These are phyloP conservation scores for Moringa oleifera DNA, from an alignment of 345 rosid species.

Conservation along the genomic window DNA sequence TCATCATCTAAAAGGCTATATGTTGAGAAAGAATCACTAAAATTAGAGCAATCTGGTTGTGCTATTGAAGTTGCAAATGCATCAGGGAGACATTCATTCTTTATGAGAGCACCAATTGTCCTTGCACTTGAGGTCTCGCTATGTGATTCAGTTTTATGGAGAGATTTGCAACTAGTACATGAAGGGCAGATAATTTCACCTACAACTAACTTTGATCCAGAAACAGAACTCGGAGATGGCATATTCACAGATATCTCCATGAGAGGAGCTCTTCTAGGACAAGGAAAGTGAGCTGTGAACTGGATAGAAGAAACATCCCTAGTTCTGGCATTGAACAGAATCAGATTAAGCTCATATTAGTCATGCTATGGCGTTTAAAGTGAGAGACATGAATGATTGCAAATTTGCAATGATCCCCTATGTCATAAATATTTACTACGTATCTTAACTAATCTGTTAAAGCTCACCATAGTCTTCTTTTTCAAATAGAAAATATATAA, in stretches of 20 bases:
- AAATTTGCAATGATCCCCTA: no score
- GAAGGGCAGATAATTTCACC: slow-evolving; percentile 14
- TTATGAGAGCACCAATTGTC: slow-evolving; percentile 10
- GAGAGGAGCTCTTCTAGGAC: slow-evolving; percentile 50
- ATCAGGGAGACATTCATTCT: slow-evolving; percentile 15
- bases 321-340: slow-evolving; percentile 19
- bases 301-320: slow-evolving; percentile 23
- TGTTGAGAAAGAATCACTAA: slow-evolving; percentile 24
- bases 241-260: slow-evolving; percentile 39
- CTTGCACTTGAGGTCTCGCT: slow-evolving; percentile 14
- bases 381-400: not conserved
- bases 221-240: slow-evolving; percentile 20
- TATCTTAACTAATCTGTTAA: no score
- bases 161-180: slow-evolving; percentile 7
- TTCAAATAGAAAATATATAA: no score
- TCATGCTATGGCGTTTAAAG: not conserved
- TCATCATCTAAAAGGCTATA: slow-evolving; percentile 68
- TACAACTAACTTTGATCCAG: slow-evolving; percentile 9
- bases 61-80: slow-evolving; percentile 41
- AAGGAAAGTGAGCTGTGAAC: slow-evolving; percentile 13
- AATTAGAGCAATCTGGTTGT: slow-evolving; percentile 23
- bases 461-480: no score
- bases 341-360: not conserved
- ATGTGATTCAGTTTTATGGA: slow-evolving; percentile 8
- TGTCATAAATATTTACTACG: no score